Evolutionary conservation across 495 filamentous ascomycete species (phyloP), one percentile per base, ranked within the genome.

Genomic region (Hypoxylon lenormandii): DNA sequence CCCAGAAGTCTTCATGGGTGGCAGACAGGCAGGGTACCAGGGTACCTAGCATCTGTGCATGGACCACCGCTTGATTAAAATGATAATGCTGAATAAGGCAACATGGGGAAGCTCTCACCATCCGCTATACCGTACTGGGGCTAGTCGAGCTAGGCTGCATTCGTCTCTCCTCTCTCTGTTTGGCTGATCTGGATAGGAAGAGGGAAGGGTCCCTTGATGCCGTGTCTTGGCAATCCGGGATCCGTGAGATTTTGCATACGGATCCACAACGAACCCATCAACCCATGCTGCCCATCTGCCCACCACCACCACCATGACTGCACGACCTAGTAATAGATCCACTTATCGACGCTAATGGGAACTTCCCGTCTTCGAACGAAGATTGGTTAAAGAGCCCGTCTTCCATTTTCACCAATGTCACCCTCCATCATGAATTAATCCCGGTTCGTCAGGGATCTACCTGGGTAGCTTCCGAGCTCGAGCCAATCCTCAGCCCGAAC

Each of bases 121-220:
- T 8, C 30, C 30, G 30, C 30, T 33, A 33, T 33, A 11, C 30
- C 30, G 10, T 11, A 12, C 49, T 60, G 52, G 12, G 40, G 26
- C 47, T 56, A 67, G 58, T 33, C 42, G 28, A 21, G 51, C 51
- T 57, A 36, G 38, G 16, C 54, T 16, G 54, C 15, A 45, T 33
- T 23, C 7, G 22, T 47, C 13, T 18, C n/a, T 26, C 4, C 13
- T 36, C 15, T 1, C 28, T 21, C 19, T 65, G 45, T 58, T 52
- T 65, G 62, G 62, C 54, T 64, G 53, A 70, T 70, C 66, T 70
- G 61, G 64, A 78, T 77, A 8, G 6, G 30, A 75, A 72, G 71
- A 69, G 53, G 71, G 72, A 72, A 70, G 78, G 69, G 59, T 70
- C 75, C 68, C 56, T 33, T 62, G 68, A 59, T 71, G 68, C 68